Percentiles rank a stretch among this genome's conserved stretches.
These are phyloP conservation scores for Colletotrichum phormii DNA, from an alignment of 2,329 filamentous ascomycete genomes.

Conservation along the genomic window DNA sequence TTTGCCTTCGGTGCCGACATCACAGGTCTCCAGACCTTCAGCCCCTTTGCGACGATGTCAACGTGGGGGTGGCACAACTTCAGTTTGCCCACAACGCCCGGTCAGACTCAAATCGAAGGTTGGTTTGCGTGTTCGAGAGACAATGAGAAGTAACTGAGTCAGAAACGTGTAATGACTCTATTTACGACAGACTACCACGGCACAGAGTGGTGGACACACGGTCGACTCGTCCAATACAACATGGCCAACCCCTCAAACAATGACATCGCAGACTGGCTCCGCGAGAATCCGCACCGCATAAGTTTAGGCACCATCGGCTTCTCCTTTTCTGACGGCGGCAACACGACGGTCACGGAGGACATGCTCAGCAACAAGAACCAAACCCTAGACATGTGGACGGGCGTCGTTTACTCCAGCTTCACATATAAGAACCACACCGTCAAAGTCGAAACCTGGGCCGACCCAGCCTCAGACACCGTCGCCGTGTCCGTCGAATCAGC, in stretches of 20 bases:
- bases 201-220: slow-evolving; percentile 57
- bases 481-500: slow-evolving; percentile 56
- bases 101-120: slow-evolving; percentile 41
- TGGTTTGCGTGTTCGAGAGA: not conserved
- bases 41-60: slow-evolving; percentile 59
- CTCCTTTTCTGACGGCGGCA: slow-evolving; percentile 51
- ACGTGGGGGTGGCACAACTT: slow-evolving; percentile 64
- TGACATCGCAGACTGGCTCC: slow-evolving; percentile 56
- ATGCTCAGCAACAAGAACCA: slow-evolving; percentile 54
- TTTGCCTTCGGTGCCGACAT: slow-evolving; percentile 61
- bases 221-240: slow-evolving; percentile 53
- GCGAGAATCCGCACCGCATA: slow-evolving; percentile 62
- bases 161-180: not conserved
- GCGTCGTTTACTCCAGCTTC: slow-evolving; percentile 57
- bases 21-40: slow-evolving; percentile 59
- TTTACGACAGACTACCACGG: slow-evolving; percentile 50
- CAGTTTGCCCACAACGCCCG: slow-evolving; percentile 54
- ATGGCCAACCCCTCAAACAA: slow-evolving; percentile 54
- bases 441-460: slow-evolving; percentile 56
- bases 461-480: slow-evolving; percentile 58
- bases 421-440: slow-evolving; percentile 52
- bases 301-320: slow-evolving; percentile 62
- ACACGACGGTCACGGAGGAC: slow-evolving; percentile 46
- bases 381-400: slow-evolving; percentile 60
- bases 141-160: not conserved